Base-by-base conservation (phyloP, 2,329 filamentous ascomycete species). In the Verticillium dahliae region DNA sequence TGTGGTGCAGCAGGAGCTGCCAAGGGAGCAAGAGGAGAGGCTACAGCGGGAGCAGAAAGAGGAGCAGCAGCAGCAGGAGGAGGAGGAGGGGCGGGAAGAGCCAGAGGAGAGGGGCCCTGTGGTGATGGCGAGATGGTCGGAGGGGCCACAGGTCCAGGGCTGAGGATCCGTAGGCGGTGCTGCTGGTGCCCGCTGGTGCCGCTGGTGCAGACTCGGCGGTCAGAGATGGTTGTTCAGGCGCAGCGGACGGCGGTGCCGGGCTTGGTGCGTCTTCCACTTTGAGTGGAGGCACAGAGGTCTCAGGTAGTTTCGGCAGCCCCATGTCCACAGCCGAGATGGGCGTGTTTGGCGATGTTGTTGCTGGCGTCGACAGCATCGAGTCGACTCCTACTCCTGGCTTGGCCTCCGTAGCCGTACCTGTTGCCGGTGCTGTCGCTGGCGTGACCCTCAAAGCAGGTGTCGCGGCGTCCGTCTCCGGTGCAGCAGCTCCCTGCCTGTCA, bases 11-110 rank as follows among this genome's bases (percentile, higher is more conserved):
- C 37, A 10, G 60, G 60, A 35, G 61, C 27, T 31, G 27, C 27
- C 27, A 4, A 31, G 27, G 27, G 27, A 31, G 27, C 3, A 31
- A 31, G 27, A 31, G 27, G 27, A 31, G 27, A 31, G 3, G 3
- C 27, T 4, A 31, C 27, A 31, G 27, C 27, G 27, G 27, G 27
- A 31, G 27, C 27, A 31, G 27, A 31, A 1, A 76, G 76, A 4
- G 74, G 72, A 11, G 74, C 75, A 5, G 78, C 69, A 27, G 76
- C 71, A 18, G 59, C 63, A 37, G 64, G 57, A n/a, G 45, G 60
- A 33, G 62, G 62, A 13, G 63, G 37, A 27, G 60, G 55, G 31
- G 57, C 39, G 10, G 60, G 60, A 35, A 60, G 61, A 15, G 58
- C 63, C 57, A 63, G 56, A 14, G 55, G 45, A 7, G 58, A 58